Percentiles rank a stretch among this genome's conserved stretches.
phyloP scores from a whole-genome alignment of 768 basidiomycete genomes.

The Boletus subparvulus region DNA sequence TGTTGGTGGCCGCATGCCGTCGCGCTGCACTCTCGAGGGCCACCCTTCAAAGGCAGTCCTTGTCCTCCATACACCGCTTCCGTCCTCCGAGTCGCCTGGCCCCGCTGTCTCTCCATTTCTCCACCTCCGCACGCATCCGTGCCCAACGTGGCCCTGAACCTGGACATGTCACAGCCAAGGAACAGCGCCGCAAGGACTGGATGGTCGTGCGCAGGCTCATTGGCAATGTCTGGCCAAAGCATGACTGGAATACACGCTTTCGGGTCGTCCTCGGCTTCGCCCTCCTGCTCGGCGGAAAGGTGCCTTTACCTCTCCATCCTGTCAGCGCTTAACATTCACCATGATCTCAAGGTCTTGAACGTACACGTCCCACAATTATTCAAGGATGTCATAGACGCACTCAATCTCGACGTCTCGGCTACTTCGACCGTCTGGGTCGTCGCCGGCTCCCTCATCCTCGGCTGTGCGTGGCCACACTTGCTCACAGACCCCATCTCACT shows the following conservation, averaged over 20 bases:
- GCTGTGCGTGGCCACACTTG: slow-evolving; percentile 60
- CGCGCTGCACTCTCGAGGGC: slow-evolving; percentile 21
- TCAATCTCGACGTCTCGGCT: slow-evolving; percentile 79
- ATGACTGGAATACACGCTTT: slow-evolving; percentile 77
- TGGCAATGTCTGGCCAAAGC: slow-evolving; percentile 88
- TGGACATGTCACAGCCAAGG: slow-evolving; percentile 24
- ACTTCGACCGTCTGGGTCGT: slow-evolving; percentile 85
- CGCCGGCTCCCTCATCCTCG: slow-evolving; percentile 85
- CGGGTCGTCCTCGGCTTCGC: slow-evolving; percentile 82
- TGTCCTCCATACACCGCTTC: slow-evolving; percentile 5
- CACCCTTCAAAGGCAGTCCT: slow-evolving; percentile 5
- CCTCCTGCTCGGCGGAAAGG: slow-evolving; percentile 84
- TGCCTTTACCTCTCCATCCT: slow-evolving; percentile 31
- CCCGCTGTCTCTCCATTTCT: slow-evolving; percentile 4
- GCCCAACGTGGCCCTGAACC: slow-evolving; percentile 10
- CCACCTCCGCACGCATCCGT: slow-evolving; percentile 18
- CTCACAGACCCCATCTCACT: neutral
- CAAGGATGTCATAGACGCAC: slow-evolving; percentile 84
- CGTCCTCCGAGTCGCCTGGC: neutral
- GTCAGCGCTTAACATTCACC: neutral
- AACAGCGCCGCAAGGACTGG: slow-evolving; percentile 83
- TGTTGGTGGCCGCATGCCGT: slow-evolving; percentile 26
- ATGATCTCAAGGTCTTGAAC: slow-evolving; percentile 71
- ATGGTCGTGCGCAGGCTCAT: slow-evolving; percentile 78
- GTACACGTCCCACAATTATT: slow-evolving; percentile 98